phyloP scores from a whole-genome alignment of 1,284 basidiomycete species.

The Heliocybe sulcata region DNA sequence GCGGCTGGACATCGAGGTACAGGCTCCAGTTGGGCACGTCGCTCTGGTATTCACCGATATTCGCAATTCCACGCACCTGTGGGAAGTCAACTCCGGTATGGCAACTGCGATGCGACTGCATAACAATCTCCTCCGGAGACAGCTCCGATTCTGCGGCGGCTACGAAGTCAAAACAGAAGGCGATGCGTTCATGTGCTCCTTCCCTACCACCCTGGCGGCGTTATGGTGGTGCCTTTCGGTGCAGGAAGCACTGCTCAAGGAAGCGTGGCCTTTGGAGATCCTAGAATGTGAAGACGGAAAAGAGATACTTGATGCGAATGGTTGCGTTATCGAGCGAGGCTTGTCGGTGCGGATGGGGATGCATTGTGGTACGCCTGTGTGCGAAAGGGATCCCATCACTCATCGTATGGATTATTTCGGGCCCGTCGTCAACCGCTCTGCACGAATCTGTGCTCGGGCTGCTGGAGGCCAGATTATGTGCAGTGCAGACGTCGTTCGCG shows the following conservation, averaged over 20 bases:
- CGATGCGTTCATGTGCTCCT: slow-evolving; percentile 98
- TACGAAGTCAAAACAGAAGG: slow-evolving; percentile 99
- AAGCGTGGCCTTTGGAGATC: slow-evolving; percentile 92
- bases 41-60: slow-evolving; percentile 99
- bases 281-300: slow-evolving; percentile 91
- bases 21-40: slow-evolving; percentile 84
- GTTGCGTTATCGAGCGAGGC: slow-evolving; percentile 78
- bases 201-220: slow-evolving; percentile 84
- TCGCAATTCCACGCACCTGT: slow-evolving; percentile 92
- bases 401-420: slow-evolving; percentile 98
- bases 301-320: slow-evolving; percentile 66
- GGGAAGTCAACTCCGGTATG: slow-evolving; percentile 98
- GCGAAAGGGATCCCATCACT: slow-evolving; percentile 92
- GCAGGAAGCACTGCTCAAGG: slow-evolving; percentile 80
- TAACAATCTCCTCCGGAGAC: slow-evolving; percentile 82
- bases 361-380: slow-evolving; percentile 88
- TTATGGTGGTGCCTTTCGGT: slow-evolving; percentile 91
- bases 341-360: slow-evolving; percentile 97
- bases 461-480: slow-evolving; percentile 95
- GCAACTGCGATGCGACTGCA: slow-evolving; percentile 91
- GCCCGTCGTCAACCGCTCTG: slow-evolving; percentile 88
- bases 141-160: slow-evolving; percentile 87
- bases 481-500: slow-evolving; percentile 83
- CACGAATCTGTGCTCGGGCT: slow-evolving; percentile 81
- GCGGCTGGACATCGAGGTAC: slow-evolving; percentile 78